phyloP scores from a whole-genome alignment of 805 yeast species.

The Brettanomyces nanus region DNA sequence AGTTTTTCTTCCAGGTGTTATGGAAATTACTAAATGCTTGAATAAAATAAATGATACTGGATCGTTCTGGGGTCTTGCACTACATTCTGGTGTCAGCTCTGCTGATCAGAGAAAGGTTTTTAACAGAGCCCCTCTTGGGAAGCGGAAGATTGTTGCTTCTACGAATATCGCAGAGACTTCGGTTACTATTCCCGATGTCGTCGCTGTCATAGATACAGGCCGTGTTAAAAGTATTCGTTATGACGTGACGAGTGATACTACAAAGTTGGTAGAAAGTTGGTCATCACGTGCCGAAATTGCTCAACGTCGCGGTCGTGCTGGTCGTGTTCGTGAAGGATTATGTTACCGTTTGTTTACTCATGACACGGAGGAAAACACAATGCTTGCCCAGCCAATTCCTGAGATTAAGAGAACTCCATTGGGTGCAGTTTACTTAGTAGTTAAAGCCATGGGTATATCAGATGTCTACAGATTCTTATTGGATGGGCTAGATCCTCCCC shows the following conservation, averaged over 20 bases:
- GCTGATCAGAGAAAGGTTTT: conserved; percentile 78
- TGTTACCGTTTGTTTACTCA: conserved; percentile 76
- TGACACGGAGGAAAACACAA: conserved; percentile 43
- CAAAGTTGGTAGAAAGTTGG: conserved; percentile 72
- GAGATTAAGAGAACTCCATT: conserved; percentile 81
- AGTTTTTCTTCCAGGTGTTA: conserved; percentile 83
- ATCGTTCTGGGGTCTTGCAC: conserved; percentile 49
- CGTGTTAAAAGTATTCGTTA: conserved; percentile 71
- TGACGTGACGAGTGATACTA: conserved; percentile 58
- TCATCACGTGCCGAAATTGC: conserved; percentile 83
- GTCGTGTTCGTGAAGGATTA: conserved; percentile 78
- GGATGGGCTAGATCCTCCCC: conserved; percentile 80
- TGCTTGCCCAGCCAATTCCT: conserved; percentile 75
- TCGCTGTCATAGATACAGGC: conserved; percentile 85
- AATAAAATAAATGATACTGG: conserved; percentile 22
- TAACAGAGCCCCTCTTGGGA: conserved; percentile 39
- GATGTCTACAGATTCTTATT: conserved; percentile 63
- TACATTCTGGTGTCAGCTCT: conserved; percentile 83
- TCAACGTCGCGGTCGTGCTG: conserved; percentile 97
- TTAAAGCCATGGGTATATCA: conserved; percentile 80
- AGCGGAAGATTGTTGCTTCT: conserved; percentile 74
- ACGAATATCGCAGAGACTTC: conserved; percentile 97
- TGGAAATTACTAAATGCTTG: conserved; percentile 69
- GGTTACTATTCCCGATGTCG: conserved; percentile 91
- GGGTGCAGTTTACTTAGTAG: conserved; percentile 74